Evolutionary conservation across 1,284 basidiomycete species (phyloP).

Genomic region (Porogramme epimiltina): DNA sequence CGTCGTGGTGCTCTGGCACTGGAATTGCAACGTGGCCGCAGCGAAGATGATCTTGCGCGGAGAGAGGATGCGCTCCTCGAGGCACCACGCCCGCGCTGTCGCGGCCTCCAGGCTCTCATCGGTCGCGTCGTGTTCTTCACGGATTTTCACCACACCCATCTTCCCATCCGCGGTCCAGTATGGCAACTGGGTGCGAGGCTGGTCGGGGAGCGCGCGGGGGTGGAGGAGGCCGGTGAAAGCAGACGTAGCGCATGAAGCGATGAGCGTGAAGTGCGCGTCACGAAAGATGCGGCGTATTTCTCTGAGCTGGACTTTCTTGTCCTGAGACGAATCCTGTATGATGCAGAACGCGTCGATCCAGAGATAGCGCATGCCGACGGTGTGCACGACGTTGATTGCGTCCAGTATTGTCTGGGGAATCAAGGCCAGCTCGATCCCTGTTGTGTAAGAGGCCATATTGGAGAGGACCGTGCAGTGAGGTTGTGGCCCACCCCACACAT

Average conservation of each 20-base stretch:
- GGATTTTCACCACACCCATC: too few relatives aligned
- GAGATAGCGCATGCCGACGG: background rate
- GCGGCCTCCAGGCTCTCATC: too few relatives aligned
- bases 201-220: too few relatives aligned
- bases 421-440: background rate
- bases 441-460: background rate
- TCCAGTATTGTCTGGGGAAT: constrained; percentile 4
- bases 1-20: too few relatives aligned
- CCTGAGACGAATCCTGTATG: background rate
- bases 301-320: background rate
- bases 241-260: background rate
- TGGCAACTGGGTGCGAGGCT: too few relatives aligned
- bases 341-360: constrained; percentile 2
- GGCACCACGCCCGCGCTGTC: too few relatives aligned
- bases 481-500: constrained; percentile 12
- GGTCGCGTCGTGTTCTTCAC: too few relatives aligned
- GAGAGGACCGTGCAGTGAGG: background rate
- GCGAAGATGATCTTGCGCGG: too few relatives aligned
- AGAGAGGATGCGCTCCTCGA: too few relatives aligned
- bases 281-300: background rate
- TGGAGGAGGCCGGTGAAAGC: constrained; percentile 1
- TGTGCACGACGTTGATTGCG: constrained; percentile 1
- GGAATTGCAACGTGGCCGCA: too few relatives aligned
- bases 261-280: constrained; percentile 1
- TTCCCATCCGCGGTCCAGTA: too few relatives aligned